Percentiles rank a stretch among this genome's conserved stretches.
Evolutionary conservation across 1,284 basidiomycete genomes (phyloP).

Genomic region (Trametes polyzona): DNA sequence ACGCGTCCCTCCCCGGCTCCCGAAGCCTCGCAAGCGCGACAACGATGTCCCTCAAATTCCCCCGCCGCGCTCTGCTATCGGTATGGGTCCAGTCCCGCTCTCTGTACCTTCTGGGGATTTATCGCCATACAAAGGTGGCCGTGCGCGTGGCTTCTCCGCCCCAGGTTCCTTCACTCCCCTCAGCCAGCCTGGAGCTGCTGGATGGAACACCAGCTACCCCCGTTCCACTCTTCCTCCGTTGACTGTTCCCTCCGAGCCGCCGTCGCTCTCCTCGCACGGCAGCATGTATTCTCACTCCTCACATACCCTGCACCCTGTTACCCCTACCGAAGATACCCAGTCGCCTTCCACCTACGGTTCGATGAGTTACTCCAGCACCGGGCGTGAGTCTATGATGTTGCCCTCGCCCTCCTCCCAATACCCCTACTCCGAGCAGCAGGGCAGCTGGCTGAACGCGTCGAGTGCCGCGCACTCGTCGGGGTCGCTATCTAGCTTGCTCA

Average conservation of each 20-base stretch:
- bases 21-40: constrained; percentile 80
- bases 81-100: constrained; percentile 64
- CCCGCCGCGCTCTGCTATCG: constrained; percentile 73
- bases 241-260: constrained; percentile 74
- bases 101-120: constrained; percentile 55
- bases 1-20: constrained; percentile 87
- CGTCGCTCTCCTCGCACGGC: constrained; percentile 56
- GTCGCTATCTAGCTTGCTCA: constrained; percentile 78
- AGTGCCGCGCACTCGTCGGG: constrained; percentile 57
- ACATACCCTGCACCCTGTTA: constrained; percentile 66
- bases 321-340: constrained; percentile 67
- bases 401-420: constrained; percentile 58
- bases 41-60: constrained; percentile 61
- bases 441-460: constrained; percentile 62
- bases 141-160: constrained; percentile 78
- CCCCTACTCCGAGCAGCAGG: constrained; percentile 55
- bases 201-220: constrained; percentile 63
- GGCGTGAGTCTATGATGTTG: constrained; percentile 45
- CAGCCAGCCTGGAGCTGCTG: constrained; percentile 53
- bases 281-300: constrained; percentile 55
- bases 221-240: constrained; percentile 78
- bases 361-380: constrained; percentile 53
- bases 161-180: constrained; percentile 77
- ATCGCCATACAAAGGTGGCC: constrained; percentile 50
- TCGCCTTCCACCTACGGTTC: constrained; percentile 58